phyloP scores from a whole-genome alignment of 2,329 filamentous ascomycete genomes.

The Hymenoscyphus infarciens region DNA sequence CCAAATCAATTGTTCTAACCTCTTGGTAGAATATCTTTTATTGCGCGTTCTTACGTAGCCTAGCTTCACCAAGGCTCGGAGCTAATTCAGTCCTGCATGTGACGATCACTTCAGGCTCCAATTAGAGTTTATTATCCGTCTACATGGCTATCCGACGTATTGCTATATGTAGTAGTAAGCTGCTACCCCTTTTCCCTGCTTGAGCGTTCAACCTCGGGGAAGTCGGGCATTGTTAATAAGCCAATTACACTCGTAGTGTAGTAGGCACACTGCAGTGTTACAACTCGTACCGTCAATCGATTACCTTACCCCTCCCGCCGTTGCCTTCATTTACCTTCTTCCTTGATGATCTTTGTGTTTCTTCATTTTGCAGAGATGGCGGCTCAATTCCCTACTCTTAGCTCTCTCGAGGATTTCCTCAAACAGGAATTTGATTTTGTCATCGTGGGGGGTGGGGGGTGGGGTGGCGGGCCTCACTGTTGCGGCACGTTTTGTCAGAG shows the following conservation, averaged over 20 bases:
- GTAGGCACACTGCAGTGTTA: neutral
- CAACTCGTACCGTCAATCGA: neutral
- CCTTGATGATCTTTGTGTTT: neutral
- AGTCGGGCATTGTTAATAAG: too few relatives aligned
- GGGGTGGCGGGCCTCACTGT: constrained; percentile 43
- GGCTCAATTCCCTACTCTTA: neutral
- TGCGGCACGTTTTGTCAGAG: constrained; percentile 40
- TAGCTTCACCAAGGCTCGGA: neutral
- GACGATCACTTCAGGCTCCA: too few relatives aligned
- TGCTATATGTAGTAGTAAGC: too few relatives aligned
- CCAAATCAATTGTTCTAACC: neutral
- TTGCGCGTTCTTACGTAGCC: neutral
- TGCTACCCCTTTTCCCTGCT: too few relatives aligned
- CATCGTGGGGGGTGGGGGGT: constrained; percentile 43
- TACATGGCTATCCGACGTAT: too few relatives aligned
- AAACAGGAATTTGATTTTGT: constrained; percentile 39
- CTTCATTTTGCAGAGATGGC: neutral
- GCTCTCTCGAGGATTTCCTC: constrained; percentile 6
- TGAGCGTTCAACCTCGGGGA: too few relatives aligned
- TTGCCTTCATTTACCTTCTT: neutral
- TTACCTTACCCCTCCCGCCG: neutral
- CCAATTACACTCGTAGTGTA: too few relatives aligned
- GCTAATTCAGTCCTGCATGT: too few relatives aligned
- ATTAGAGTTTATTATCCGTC: too few relatives aligned
- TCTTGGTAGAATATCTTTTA: neutral